Evolutionary conservation across 345 rosid genomes (phyloP).

Genomic region (Raphanus sativus): DNA sequence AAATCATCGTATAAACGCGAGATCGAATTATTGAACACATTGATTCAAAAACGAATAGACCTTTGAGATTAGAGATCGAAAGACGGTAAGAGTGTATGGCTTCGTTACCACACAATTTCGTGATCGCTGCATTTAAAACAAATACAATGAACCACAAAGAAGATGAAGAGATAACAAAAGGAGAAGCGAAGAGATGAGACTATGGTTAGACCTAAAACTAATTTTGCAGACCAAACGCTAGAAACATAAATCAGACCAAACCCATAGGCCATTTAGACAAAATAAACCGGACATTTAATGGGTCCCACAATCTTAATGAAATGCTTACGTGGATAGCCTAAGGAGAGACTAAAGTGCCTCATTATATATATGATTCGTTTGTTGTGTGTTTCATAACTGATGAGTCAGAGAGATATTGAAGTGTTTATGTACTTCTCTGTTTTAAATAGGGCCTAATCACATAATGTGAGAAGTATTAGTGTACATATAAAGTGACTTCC

Average conservation of each 20-base stretch:
- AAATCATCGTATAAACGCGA: slow-evolving; percentile 43
- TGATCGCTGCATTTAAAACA: slow-evolving; percentile 31
- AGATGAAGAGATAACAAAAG: too few species aligned
- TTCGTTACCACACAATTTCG: slow-evolving; percentile 34
- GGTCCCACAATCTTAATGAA: too few species aligned
- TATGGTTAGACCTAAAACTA: too few species aligned
- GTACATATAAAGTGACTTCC: neutral
- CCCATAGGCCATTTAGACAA: too few species aligned
- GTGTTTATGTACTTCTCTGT: neutral
- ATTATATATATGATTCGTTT: too few species aligned
- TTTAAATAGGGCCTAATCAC: neutral
- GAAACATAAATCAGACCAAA: too few species aligned
- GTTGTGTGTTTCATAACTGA: neutral
- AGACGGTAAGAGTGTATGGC: slow-evolving; percentile 25
- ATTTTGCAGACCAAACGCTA: too few species aligned
- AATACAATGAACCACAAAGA: too few species aligned
- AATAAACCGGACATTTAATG: too few species aligned
- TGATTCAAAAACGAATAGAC: slow-evolving; percentile 37
- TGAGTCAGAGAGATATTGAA: neutral
- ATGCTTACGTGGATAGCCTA: too few species aligned
- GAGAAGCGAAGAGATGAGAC: too few species aligned
- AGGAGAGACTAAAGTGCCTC: too few species aligned
- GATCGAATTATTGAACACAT: slow-evolving; percentile 29
- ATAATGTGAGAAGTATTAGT: neutral
- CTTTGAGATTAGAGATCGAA: slow-evolving; percentile 35